Evolutionary conservation across 768 basidiomycete genomes (phyloP), one percentile per base, ranked within the genome.

Genomic region (Pleurotus platypus): DNA sequence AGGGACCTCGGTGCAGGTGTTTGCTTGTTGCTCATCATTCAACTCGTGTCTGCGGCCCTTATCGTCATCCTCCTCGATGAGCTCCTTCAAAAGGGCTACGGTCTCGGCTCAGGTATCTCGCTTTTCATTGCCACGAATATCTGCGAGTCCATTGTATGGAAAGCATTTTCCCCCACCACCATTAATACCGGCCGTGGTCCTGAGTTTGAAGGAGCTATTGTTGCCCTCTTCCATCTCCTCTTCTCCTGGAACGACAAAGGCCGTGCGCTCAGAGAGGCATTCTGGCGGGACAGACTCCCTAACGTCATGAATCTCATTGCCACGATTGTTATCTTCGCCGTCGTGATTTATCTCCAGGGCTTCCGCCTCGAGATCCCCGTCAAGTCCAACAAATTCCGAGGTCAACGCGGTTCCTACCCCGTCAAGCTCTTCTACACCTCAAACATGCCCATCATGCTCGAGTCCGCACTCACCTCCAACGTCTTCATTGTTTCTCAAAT

Each of bases 361-460:
- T 99, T 98, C 90, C 82, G 96, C 59, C 91, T 98, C 60, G 96
- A 98, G 70, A 98, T 98, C 69, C 96, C 95, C 6, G 92, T 98
- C 70, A 98, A 98, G 83, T 90, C 87, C 76, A 94, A 92, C 79
- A 84, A 86, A 62, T 93, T 94, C 87, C 83, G 94, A 57, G 97
- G 97, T n/a, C 94, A 98, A 71, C 83, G 95, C 27, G 95, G 92
- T 42, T 83, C 85, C 12, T 98, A 98, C 78, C 97, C 97, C 51
- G 83, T 99, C 78, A 98, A 98, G 77, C 85, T 98, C 38, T 98
- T 99, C 78, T 99, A 98, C 75, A 98, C 97, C 13, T 89, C 86
- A 45, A 99, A 98, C 78, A 99, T 98, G 96, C 96, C 96, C 57
- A 98, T 99, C 79, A 99, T 99, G 96, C 84, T 98, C 59, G 92